Evolutionary conservation across 192 early-diverging fungal species (phyloP).

Genomic region (Entomortierella lignicola): DNA sequence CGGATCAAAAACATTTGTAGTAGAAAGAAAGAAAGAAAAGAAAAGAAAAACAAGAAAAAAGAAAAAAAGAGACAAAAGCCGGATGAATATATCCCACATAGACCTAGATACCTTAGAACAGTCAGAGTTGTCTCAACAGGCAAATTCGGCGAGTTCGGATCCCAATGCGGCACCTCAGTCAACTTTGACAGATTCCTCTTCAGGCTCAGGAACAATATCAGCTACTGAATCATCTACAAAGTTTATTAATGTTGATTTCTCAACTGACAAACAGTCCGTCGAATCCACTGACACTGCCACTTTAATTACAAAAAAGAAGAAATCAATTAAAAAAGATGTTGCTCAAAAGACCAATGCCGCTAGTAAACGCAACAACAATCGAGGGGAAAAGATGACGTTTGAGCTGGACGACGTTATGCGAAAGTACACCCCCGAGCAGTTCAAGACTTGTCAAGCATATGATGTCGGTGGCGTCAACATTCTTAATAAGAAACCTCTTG

Average conservation of each 20-base stretch:
- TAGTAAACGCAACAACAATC: constrained; percentile 4
- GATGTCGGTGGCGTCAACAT: constrained; percentile 78
- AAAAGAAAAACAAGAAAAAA: too few relatives aligned
- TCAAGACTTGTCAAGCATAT: constrained; percentile 49
- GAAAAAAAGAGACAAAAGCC: too few relatives aligned
- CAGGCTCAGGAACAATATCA: not conserved
- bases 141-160: not conserved
- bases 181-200: not conserved
- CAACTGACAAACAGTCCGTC: not conserved
- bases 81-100: not conserved
- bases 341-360: not conserved
- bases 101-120: too few relatives aligned
- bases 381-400: constrained; percentile 43
- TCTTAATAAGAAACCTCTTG: constrained; percentile 75
- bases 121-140: not conserved
- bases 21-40: too few relatives aligned
- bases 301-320: constrained; percentile 2
- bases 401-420: constrained; percentile 38
- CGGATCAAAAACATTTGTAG: too few relatives aligned
- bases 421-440: constrained; percentile 39
- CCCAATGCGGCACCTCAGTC: not conserved
- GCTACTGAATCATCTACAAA: not conserved
- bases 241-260: not conserved
- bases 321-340: constrained; percentile 1
- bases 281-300: not conserved